These are phyloP conservation scores for Penicillium roqueforti DNA, from an alignment of 495 filamentous ascomycete species.

Conservation along the genomic window DNA sequence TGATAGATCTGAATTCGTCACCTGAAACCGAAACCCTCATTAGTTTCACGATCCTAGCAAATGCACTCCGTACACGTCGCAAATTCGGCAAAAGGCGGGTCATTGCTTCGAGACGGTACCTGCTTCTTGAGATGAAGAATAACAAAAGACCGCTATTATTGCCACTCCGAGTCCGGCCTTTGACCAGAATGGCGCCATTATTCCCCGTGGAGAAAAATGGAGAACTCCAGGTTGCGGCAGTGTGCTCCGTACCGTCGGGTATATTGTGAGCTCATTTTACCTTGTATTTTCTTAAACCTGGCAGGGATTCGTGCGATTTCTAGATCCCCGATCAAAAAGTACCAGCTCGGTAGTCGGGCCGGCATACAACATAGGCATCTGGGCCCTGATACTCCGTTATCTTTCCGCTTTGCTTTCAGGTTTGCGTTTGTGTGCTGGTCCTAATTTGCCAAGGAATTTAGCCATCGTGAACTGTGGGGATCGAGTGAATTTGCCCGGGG, in stretches of 20 bases:
- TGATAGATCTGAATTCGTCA: neutral
- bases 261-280: neutral
- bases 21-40: constrained; percentile 1
- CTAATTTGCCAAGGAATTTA: neutral
- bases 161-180: constrained; percentile 2
- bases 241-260: neutral
- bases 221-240: neutral
- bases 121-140: constrained; percentile 13
- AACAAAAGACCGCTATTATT: neutral
- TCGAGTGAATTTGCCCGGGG: constrained; percentile 5
- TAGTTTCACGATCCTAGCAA: neutral
- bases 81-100: constrained; percentile 26
- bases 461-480: neutral
- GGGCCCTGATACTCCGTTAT: neutral
- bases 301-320: constrained; percentile 3
- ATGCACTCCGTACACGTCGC: neutral
- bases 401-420: neutral
- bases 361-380: neutral
- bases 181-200: constrained; percentile 2
- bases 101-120: constrained; percentile 15
- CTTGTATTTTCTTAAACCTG: neutral
- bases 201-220: constrained; percentile 10
- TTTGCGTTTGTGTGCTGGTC: neutral
- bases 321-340: neutral
- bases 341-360: constrained; percentile 3